These are phyloP conservation scores for Pythium folliculosum DNA, from an alignment of 352 stramenopile genomes.

Conservation along the genomic window DNA sequence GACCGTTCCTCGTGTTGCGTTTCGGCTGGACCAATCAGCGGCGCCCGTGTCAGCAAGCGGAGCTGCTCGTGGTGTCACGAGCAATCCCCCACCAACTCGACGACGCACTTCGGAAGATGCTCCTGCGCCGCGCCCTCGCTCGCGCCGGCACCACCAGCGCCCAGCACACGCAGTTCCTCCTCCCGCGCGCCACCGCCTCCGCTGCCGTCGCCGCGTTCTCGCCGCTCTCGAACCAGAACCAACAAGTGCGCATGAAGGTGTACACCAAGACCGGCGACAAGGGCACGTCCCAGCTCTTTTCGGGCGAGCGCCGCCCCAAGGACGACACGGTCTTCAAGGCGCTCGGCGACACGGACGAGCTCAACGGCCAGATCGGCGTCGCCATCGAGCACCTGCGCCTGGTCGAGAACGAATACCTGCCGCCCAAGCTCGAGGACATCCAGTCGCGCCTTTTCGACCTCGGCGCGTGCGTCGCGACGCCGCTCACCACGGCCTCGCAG, in stretches of 20 bases:
- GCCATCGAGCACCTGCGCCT: conserved; percentile 55
- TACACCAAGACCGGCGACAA: conserved; percentile 94
- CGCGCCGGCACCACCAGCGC: not conserved
- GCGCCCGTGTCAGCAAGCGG: not conserved
- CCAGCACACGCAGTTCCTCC: not conserved
- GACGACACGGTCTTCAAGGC: conserved; percentile 88
- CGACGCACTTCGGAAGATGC: conserved; percentile 16
- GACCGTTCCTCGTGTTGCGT: conserved; percentile 5
- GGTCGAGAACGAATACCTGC: conserved; percentile 46
- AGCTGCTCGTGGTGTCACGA: not conserved
- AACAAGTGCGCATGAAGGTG: conserved; percentile 74
- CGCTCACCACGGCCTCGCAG: conserved; percentile 58
- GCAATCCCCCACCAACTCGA: not conserved
- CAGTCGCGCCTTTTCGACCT: conserved; percentile 91
- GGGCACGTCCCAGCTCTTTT: conserved; percentile 91
- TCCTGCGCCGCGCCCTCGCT: conserved; percentile 4
- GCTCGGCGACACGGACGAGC: conserved; percentile 90
- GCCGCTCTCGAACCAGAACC: not conserved
- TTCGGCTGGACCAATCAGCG: conserved; percentile 8
- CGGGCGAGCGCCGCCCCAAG: conserved; percentile 86
- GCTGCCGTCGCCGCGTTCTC: not conserved
- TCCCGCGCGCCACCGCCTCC: not conserved
- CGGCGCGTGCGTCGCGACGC: conserved; percentile 88
- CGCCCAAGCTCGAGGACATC: conserved; percentile 76
- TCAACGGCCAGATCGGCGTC: conserved; percentile 81